phyloP scores from a whole-genome alignment of 352 stramenopile genomes.

The Peronospora belbahrii region DNA sequence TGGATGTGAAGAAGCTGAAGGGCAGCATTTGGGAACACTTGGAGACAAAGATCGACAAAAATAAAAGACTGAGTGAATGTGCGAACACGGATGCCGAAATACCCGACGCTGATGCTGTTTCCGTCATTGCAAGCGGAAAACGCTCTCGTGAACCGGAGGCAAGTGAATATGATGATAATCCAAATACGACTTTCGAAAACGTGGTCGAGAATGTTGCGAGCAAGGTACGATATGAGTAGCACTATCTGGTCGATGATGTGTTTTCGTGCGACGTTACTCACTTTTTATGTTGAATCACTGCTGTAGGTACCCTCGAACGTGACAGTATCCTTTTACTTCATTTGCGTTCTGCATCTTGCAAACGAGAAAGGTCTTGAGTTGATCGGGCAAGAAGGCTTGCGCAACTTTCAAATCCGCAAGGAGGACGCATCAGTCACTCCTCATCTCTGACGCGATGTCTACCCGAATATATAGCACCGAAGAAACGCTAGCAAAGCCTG shows the following conservation, averaged over 20 bases:
- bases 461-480: conserved; percentile 8
- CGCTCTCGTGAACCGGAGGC: conserved; percentile 14
- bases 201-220: conserved; percentile 86
- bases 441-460: not conserved
- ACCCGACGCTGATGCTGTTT: not conserved
- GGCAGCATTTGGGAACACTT: conserved; percentile 89
- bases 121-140: conserved; percentile 31
- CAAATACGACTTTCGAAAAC: conserved; percentile 79
- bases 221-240: conserved; percentile 35
- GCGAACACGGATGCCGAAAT: not conserved
- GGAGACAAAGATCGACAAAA: conserved; percentile 31
- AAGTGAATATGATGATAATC: conserved; percentile 14
- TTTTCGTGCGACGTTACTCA: conserved; percentile 3
- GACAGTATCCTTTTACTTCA: conserved; percentile 98
- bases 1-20: conserved; percentile 97
- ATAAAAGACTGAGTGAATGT: conserved; percentile 17
- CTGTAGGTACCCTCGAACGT: conserved; percentile 87
- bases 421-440: conserved; percentile 16
- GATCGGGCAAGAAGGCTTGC: conserved; percentile 61
- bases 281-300: conserved; percentile 1
- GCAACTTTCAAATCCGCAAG: conserved; percentile 67
- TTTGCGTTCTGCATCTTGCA: conserved; percentile 97
- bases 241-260: not conserved
- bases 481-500: conserved; percentile 9
- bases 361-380: conserved; percentile 96